A percentile compares a stretch with the other conserved stretches of the same genome.
Conservation (phyloP, 345 rosid genomes). For the Lepidium sativum region DNA sequence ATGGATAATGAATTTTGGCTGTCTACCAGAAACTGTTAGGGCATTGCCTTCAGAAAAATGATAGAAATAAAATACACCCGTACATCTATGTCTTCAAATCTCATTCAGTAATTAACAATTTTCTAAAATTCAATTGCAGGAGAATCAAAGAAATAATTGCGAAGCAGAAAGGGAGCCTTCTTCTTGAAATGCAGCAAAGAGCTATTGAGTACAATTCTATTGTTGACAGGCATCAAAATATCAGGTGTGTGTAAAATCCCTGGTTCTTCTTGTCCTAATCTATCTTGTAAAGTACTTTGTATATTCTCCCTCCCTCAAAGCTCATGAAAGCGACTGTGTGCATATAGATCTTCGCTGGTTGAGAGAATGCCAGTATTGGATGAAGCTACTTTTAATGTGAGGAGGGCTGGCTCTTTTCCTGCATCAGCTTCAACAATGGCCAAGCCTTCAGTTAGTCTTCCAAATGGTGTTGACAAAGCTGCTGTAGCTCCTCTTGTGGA, state of each 20-base stretch:
- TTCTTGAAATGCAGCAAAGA: slow-evolving; percentile 99
- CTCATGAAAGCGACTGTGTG: slow-evolving; percentile 25
- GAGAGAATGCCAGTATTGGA: slow-evolving; percentile 99
- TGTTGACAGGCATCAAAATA: slow-evolving; percentile 76
- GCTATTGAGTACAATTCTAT: slow-evolving; percentile 85
- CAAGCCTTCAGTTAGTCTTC: slow-evolving; percentile 60
- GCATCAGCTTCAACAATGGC: slow-evolving; percentile 54
- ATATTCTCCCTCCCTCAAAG: slow-evolving; percentile 1
- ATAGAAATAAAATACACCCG: not conserved
- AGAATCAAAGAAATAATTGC: slow-evolving; percentile 60
- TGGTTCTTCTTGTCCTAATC: not conserved
- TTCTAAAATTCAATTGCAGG: slow-evolving; percentile 37
- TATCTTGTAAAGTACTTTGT: not conserved
- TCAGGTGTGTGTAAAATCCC: slow-evolving; percentile 42
- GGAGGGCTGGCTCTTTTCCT: slow-evolving; percentile 79
- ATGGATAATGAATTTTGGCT: not conserved
- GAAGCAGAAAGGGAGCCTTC: slow-evolving; percentile 79
- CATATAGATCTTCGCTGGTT: slow-evolving; percentile 66
- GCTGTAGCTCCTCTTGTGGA: slow-evolving; percentile 73
- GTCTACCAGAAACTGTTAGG: slow-evolving; percentile 1
- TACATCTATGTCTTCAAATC: not conserved
- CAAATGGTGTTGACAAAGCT: slow-evolving; percentile 75
- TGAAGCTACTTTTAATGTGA: slow-evolving; percentile 84
- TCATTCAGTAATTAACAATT: not conserved
- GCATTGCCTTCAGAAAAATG: not conserved